Percentiles rank a stretch among this genome's conserved stretches.
These are phyloP conservation scores for Solanum boliviense DNA, from an alignment of 257 asterid genomes.

Conservation along the genomic window DNA sequence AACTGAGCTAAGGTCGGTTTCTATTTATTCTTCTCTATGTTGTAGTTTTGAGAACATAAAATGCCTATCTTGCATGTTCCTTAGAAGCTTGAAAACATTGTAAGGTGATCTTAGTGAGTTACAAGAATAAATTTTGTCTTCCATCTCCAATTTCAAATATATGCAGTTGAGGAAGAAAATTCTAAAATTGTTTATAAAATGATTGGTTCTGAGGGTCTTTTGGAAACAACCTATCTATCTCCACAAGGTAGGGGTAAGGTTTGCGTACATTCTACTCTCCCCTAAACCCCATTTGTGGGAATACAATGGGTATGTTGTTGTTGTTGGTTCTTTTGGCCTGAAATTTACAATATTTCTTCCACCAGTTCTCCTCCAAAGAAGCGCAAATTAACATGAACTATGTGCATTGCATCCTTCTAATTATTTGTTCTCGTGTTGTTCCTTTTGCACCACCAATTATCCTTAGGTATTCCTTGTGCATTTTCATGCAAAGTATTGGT, in stretches of 20 bases:
- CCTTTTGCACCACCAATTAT: neutral
- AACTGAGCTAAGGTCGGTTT: constrained; percentile 5
- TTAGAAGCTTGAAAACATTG: neutral
- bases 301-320: neutral
- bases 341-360: neutral
- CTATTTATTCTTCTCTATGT: neutral
- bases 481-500: neutral
- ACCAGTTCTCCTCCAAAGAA: neutral
- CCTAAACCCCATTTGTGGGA: neutral
- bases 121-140: neutral
- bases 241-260: neutral
- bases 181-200: neutral
- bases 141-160: neutral
- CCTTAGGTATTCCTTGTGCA: neutral
- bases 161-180: neutral
- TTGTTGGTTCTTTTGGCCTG: neutral
- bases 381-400: neutral
- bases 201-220: neutral
- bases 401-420: neutral
- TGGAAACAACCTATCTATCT: neutral
- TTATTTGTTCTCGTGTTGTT: neutral
- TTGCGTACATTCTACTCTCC: neutral
- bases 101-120: neutral
- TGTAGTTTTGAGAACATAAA: neutral
- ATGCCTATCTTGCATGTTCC: neutral